A percentile compares a stretch with the other conserved stretches of the same genome.
Conservation (phyloP, 768 basidiomycete species). For the Trametes cingulata region DNA sequence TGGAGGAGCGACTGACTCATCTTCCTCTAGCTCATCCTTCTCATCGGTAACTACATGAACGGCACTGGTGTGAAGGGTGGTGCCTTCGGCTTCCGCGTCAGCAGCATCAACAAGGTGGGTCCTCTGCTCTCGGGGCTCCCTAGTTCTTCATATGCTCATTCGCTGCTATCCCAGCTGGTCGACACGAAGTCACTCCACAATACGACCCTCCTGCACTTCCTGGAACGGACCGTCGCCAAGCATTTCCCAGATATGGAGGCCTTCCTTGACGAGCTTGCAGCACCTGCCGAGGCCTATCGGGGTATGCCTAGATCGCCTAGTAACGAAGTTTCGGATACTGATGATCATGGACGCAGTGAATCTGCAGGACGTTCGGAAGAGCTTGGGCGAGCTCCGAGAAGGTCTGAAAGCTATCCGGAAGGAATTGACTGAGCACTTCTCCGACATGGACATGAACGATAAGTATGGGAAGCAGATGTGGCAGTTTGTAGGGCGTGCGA, state of each 20-base stretch:
- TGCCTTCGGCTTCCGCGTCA: slow-evolving; percentile 94
- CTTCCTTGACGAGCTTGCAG: slow-evolving; percentile 86
- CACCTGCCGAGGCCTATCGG: slow-evolving; percentile 91
- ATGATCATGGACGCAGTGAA: slow-evolving; percentile 57
- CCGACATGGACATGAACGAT: slow-evolving; percentile 69
- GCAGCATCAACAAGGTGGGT: slow-evolving; percentile 91
- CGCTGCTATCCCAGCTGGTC: slow-evolving; percentile 62
- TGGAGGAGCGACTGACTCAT: neutral
- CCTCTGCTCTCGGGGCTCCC: neutral
- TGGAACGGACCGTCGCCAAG: slow-evolving; percentile 84
- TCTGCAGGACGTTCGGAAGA: slow-evolving; percentile 81
- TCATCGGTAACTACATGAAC: slow-evolving; percentile 98
- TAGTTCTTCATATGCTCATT: neutral
- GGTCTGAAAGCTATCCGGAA: slow-evolving; percentile 79
- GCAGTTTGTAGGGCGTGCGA: slow-evolving; percentile 79
- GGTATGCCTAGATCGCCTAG: slow-evolving; percentile 44
- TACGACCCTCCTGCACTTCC: slow-evolving; percentile 91
- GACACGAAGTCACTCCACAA: slow-evolving; percentile 97
- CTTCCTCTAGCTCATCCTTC: slow-evolving; percentile 70
- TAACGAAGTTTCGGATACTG: slow-evolving; percentile 10
- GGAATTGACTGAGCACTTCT: slow-evolving; percentile 79
- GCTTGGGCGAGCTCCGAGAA: slow-evolving; percentile 66
- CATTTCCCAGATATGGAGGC: slow-evolving; percentile 86
- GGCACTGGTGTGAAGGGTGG: slow-evolving; percentile 95
- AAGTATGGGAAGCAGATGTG: slow-evolving; percentile 91